Evolutionary conservation across 2,329 filamentous ascomycete genomes (phyloP).

Genomic region (Verticillium klebahnii): DNA sequence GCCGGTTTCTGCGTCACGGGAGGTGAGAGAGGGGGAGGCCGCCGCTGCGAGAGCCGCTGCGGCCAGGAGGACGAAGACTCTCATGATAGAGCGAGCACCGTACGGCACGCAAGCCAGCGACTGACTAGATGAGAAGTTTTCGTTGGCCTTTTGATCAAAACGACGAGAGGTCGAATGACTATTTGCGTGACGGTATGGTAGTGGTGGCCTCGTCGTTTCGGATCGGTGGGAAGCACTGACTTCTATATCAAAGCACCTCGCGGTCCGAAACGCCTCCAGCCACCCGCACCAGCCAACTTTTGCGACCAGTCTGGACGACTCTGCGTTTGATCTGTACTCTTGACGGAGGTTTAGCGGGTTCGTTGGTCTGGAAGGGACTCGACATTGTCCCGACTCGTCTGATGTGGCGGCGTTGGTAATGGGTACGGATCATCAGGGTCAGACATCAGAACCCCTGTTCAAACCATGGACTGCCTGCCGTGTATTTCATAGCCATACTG

Average conservation of each 20-base stretch:
- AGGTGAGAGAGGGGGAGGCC: not conserved
- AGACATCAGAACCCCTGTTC: too few species aligned
- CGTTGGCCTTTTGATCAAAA: not conserved
- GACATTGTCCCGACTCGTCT: not conserved
- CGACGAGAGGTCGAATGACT: not conserved
- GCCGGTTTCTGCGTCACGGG: not conserved
- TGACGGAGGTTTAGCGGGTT: not conserved
- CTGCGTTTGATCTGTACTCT: not conserved
- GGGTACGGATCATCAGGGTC: not conserved
- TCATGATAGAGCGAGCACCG: not conserved
- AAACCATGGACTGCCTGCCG: too few species aligned
- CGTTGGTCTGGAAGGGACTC: not conserved
- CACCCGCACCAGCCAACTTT: not conserved
- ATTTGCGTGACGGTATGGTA: not conserved
- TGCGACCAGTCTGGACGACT: not conserved
- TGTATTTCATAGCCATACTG: too few species aligned
- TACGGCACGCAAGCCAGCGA: not conserved
- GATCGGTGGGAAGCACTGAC: not conserved
- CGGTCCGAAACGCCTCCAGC: not conserved
- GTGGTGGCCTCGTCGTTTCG: not conserved
- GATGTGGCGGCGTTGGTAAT: not conserved
- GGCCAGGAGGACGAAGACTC: not conserved
- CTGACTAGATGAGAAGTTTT: not conserved
- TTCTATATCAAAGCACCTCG: not conserved
- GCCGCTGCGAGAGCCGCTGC: not conserved